Base-by-base conservation (phyloP, 2,329 filamentous ascomycete genomes). In the Claviceps monticola region DNA sequence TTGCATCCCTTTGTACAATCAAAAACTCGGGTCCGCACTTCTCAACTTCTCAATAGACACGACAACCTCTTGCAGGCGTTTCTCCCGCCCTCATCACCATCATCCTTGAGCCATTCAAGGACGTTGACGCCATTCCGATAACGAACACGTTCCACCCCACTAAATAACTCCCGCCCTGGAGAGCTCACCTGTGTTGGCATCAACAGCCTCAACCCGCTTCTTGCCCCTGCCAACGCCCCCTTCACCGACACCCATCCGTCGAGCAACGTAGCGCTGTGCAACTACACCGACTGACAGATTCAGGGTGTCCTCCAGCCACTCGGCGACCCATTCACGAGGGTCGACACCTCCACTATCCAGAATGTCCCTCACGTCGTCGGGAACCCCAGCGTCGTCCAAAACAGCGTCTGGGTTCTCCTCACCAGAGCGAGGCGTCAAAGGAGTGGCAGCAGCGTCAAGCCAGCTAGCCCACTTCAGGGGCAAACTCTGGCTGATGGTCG, bases 201-300 rank as follows among this genome's bases (percentile, higher is more conserved):
- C 68, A 2, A 82, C 61, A 1, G 82, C 72, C 57, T 82, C 77
- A 56, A 76, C 70, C 59, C 71, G 74, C 60, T 74, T 84, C 62
- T 82, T 83, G 11, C 79, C 79, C 65, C 74, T 76, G 21, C 78
- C 79, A 43, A 80, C 68, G 5, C 74, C 73, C 11, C 86, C 86
- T 67, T 95, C 88, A 13, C 91, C 91, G 9, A 98, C 91, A 13
- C 93, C 91, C 93, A 98, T 98, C 52, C 93, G 76, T 55, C 86
- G 80, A 4, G 93, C 91, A 19, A 98, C 93, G 64, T 98, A 98
- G 56, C 90, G 77, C 75, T 98, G 93, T 2, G 93, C 93, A 3
- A 97, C 84, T 7, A 95, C 74, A 17, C 93, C 91, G 0, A 94
- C 79, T 3, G 82, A 79, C 48, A 97, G 72, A 42, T 75, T 81